These are phyloP conservation scores for Coix lacrymajobi DNA, from an alignment of 176 grass and related monocot species.

Conservation along the genomic window DNA sequence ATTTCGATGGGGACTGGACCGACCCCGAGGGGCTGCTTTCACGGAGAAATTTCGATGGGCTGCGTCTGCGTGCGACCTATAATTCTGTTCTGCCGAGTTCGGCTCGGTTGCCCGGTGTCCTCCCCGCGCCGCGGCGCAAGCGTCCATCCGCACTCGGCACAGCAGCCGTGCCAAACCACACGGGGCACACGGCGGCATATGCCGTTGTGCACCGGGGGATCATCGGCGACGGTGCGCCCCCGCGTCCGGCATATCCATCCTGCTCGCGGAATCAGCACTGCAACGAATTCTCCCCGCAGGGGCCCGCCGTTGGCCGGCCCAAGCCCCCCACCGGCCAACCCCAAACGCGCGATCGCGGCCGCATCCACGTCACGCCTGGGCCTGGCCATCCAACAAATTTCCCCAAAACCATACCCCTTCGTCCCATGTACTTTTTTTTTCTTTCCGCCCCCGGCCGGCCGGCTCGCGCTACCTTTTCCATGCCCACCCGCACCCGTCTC, in stretches of 20 bases:
- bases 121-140: not conserved
- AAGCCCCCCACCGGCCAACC: too few relatives aligned
- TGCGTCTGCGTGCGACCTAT: not conserved
- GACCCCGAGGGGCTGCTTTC: not conserved
- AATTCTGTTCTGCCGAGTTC: not conserved
- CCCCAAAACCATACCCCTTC: not conserved
- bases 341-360: conserved; percentile 1
- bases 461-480: not conserved
- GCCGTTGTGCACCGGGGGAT: not conserved
- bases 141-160: not conserved
- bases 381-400: not conserved
- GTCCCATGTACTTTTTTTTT: not conserved
- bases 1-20: too few relatives aligned
- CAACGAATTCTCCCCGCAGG: not conserved
- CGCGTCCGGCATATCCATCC: conserved; percentile 6
- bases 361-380: conserved; percentile 25
- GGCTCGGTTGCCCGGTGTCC: not conserved
- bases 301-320: not conserved
- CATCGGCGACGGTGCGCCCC: not conserved
- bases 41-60: not conserved
- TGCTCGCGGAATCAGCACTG: not conserved
- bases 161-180: not conserved
- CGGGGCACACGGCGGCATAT: not conserved
- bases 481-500: not conserved
- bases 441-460: too few relatives aligned